Conservation (phyloP, 1,284 basidiomycete genomes). For the Rhodotorula sp. region DNA sequence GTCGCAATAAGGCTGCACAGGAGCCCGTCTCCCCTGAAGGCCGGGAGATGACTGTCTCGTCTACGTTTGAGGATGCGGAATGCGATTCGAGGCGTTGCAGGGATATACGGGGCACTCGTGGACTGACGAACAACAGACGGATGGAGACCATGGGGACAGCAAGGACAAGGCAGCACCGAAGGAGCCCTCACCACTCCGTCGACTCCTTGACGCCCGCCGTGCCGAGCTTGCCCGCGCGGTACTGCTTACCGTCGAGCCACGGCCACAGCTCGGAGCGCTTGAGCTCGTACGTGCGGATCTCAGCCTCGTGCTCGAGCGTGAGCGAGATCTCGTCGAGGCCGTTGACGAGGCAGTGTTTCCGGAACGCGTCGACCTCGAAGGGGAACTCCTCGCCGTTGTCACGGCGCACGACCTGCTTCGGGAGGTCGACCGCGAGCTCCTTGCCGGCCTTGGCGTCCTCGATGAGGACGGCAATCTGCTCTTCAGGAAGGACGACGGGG, state of each 20-base stretch:
- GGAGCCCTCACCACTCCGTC: slow-evolving; percentile 23
- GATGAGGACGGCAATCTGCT: slow-evolving; percentile 72
- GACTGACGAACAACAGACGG: too few relatives aligned
- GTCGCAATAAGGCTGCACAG: too few relatives aligned
- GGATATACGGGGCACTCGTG: too few relatives aligned
- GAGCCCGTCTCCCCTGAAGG: too few relatives aligned
- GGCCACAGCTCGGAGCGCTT: slow-evolving; percentile 76
- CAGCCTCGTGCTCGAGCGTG: slow-evolving; percentile 72
- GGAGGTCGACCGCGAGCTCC: slow-evolving; percentile 85
- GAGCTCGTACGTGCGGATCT: slow-evolving; percentile 75
- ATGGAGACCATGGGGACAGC: too few relatives aligned
- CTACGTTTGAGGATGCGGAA: too few relatives aligned
- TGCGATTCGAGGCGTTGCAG: too few relatives aligned
- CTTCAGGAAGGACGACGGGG: slow-evolving; percentile 74
- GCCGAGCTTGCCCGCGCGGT: slow-evolving; percentile 11
- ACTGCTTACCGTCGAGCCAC: slow-evolving; percentile 81
- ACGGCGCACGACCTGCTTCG: slow-evolving; percentile 79
- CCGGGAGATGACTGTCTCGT: too few relatives aligned
- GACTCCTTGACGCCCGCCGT: not conserved
- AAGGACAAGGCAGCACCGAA: too few relatives aligned
- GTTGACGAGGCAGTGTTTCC: slow-evolving; percentile 86
- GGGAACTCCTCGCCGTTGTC: slow-evolving; percentile 70
- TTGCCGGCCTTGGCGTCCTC: slow-evolving; percentile 76
- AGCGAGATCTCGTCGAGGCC: slow-evolving; percentile 91
- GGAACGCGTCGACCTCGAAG: slow-evolving; percentile 83